These are phyloP conservation scores for Mycogone perniciosa DNA, from an alignment of 2,329 filamentous ascomycete species.

Conservation along the genomic window DNA sequence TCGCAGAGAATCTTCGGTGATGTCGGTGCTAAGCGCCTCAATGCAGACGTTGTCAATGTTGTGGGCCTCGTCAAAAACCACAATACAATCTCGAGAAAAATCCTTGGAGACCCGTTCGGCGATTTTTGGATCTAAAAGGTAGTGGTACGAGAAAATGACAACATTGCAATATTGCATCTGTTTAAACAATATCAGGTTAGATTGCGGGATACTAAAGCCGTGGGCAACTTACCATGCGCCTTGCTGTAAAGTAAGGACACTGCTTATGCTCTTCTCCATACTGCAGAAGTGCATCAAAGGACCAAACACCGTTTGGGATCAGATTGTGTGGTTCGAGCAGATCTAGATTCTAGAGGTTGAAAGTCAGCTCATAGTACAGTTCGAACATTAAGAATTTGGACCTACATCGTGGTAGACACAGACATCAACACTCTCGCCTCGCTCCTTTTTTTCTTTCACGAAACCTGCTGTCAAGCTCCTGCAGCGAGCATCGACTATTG, in stretches of 20 bases:
- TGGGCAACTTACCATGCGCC: slow-evolving; percentile 68
- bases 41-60: slow-evolving; percentile 99
- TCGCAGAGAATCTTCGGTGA: slow-evolving; percentile 89
- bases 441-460: slow-evolving; percentile 94
- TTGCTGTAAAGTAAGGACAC: slow-evolving; percentile 92
- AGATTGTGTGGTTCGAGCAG: slow-evolving; percentile 91
- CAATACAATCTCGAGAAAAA: slow-evolving; percentile 94
- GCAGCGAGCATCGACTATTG: slow-evolving; percentile 90
- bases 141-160: slow-evolving; percentile 99
- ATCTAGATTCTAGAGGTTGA: slow-evolving; percentile 66
- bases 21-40: slow-evolving; percentile 90
- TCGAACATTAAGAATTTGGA: background rate
- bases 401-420: slow-evolving; percentile 90
- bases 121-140: slow-evolving; percentile 95
- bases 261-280: slow-evolving; percentile 96
- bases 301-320: slow-evolving; percentile 92
- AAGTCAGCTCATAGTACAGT: background rate
- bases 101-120: slow-evolving; percentile 92
- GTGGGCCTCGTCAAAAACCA: slow-evolving; percentile 97
- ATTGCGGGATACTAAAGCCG: background rate
- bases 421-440: slow-evolving; percentile 86
- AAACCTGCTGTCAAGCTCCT: slow-evolving; percentile 94
- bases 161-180: slow-evolving; percentile 99
- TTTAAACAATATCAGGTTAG: background rate
- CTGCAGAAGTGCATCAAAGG: slow-evolving; percentile 76